Evolutionary conservation across 2,329 filamentous ascomycete genomes (phyloP), one percentile per base, ranked within the genome.

Genomic region (Aspergillus uvarum): DNA sequence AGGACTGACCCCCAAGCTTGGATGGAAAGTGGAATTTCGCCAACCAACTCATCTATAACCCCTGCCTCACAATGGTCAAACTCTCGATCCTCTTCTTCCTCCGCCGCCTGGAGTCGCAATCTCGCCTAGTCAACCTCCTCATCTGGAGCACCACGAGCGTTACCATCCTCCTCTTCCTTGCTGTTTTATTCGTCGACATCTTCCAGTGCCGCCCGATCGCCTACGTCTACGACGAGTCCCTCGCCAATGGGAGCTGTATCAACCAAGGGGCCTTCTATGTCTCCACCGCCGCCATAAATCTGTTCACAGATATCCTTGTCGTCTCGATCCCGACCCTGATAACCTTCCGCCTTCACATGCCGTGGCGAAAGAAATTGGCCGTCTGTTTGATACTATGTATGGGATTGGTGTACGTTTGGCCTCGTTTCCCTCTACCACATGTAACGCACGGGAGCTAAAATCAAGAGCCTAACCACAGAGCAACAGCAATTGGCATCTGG

Each of bases 291-390:
- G 67, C 65, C 4, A 50, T 70, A 1, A 68, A 71, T 35, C 63
- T 75, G n/a, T 65, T 74, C 54, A 74, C 72, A 2, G 72, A 75
- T 29, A 14, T 71, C 1, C 56, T 74, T 38, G 68, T 75, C 1
- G 53, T 75, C 2, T 61, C 67, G 0, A 70, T 75, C 7, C 73
- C 73, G 1, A 66, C 68, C n/a, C 63, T 71, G 21, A 73, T 74
- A 22, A 72, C 68, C 31, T 71, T 64, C 54, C 60, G 59, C 5
- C 63, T 75, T 6, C 70, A 70, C 19, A 70, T 75, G 65, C 66
- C 69, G 0, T 26, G 66, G 1, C 60, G 65, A 12, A 59, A 66
- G 31, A 75, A 73, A 58, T 31, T 74, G 5, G 71, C 71, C 12
- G 68, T 74, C 5, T 68, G 67, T 22, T 22, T 67, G 14, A 69